Evolutionary conservation across 2,329 filamentous ascomycete genomes (phyloP).

Genomic region (Emmonsia crescens): DNA sequence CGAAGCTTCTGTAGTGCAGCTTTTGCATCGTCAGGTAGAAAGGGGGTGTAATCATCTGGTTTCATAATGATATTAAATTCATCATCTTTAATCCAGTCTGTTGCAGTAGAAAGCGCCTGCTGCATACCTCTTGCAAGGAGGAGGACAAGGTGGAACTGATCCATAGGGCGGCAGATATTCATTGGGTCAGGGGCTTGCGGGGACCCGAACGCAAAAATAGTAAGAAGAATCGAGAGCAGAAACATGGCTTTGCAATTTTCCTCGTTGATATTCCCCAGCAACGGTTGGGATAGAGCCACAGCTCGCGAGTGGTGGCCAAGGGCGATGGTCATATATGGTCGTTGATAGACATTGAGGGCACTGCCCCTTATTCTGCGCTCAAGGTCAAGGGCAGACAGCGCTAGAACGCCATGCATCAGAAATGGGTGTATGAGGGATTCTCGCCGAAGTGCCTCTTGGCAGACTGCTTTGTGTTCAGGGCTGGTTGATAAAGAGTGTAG

Average conservation of each 20-base stretch:
- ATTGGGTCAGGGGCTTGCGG: conserved; percentile 12
- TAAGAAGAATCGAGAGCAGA: conserved; percentile 24
- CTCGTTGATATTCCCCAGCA: conserved; percentile 14
- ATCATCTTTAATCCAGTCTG: conserved; percentile 17
- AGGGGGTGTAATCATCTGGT: conserved; percentile 22
- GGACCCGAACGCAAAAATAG: conserved; percentile 26
- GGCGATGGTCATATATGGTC: conserved; percentile 19
- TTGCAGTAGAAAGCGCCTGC: conserved; percentile 17
- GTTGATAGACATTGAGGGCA: conserved; percentile 2
- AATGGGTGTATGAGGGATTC: conserved; percentile 22
- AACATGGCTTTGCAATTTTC: conserved; percentile 28
- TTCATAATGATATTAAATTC: conserved; percentile 21
- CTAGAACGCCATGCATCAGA: conserved; percentile 27
- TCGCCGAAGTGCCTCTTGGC: conserved; percentile 23
- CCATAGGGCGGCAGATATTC: conserved; percentile 13
- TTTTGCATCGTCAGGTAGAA: conserved; percentile 18
- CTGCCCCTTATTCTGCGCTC: conserved; percentile 13
- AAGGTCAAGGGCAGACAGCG: conserved; percentile 25
- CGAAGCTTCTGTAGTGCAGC: conserved; percentile 20
- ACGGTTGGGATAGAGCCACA: conserved; percentile 17
- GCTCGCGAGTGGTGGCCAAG: conserved; percentile 21
- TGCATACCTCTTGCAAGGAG: conserved; percentile 22
- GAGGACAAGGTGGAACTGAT: conserved; percentile 24
- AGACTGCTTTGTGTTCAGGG: conserved; percentile 17
- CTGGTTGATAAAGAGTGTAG: conserved; percentile 23